Evolutionary conservation across 2,329 filamentous ascomycete genomes (phyloP), one percentile per base, ranked within the genome.

Genomic region (Colletotrichum melonis): DNA sequence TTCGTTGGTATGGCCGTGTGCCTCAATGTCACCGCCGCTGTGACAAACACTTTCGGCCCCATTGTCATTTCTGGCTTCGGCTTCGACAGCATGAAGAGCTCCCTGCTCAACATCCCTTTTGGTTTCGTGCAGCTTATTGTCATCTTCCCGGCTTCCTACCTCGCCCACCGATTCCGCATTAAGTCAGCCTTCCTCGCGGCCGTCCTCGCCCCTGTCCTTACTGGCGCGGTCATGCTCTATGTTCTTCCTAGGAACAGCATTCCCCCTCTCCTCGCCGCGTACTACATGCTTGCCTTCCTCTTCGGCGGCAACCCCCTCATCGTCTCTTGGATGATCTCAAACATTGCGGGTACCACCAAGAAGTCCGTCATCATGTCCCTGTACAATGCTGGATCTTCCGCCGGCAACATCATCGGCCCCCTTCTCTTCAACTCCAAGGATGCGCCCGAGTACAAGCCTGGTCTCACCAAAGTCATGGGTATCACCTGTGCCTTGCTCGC

Each of bases 301-400:
- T 93, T 91, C 74, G 90, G 90, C 1, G 89, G 88, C 1, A 92
- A 92, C 76, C 91, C 91, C 0, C 83, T 94, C 11, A 88, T 92
- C 30, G 89, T 93, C 0, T 87, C 89, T 0, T 94, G 92, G 92
- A 91, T 93, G 70, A 87, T 93, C 6, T 90, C 88, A 8, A 94
- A 94, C 79, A 93, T 91, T 0, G 92, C 86, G 0, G 92, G 92
- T 7, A 89, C 88, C 19, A 93, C 91, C 3, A 93, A 94, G 81
- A 92, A 92, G 78, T 90, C 90, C 0, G 85, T 89, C 62, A 86
- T 91, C 52, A 91, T 92, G 86, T 89, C 88, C 0, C 81, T 92
- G 0, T 93, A 89, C 83, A 91, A 92, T 76, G 90, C 89, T 1
- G 91, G 89, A 0, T 86, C 87, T 2, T 88, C 90, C 0, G 86